Conservation (phyloP, 768 basidiomycete genomes). For the Suillus lakei region DNA sequence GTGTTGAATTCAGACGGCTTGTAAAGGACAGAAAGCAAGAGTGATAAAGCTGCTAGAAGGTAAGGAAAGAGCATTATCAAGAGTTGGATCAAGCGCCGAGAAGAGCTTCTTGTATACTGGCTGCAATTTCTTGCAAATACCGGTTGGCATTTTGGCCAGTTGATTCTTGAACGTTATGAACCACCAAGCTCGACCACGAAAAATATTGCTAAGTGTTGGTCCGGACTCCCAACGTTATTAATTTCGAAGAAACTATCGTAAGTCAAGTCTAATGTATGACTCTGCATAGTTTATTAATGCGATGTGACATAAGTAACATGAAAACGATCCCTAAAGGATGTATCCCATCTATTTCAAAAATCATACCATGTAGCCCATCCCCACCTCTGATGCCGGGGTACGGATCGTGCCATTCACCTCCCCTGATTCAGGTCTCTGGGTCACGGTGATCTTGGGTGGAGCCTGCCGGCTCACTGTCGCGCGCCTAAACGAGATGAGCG, state of each 20-base stretch:
- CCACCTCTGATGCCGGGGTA: constrained; percentile 2
- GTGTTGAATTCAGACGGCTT: constrained; percentile 30
- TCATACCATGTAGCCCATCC: not conserved
- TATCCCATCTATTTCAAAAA: not conserved
- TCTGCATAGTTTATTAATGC: not conserved
- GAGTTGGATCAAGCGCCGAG: not conserved
- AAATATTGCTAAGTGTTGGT: not conserved
- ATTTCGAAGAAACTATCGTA: not conserved
- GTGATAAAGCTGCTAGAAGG: constrained; percentile 19
- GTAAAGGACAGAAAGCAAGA: constrained; percentile 28
- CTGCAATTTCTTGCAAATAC: too few species aligned
- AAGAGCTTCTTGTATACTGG: too few species aligned
- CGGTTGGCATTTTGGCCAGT: not conserved
- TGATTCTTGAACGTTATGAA: not conserved
- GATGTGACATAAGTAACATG: not conserved
- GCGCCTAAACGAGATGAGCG: constrained; percentile 5
- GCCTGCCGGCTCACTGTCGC: constrained; percentile 4
- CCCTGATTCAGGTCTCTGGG: constrained; percentile 5
- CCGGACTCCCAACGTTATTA: not conserved
- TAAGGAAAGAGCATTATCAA: constrained; percentile 19
- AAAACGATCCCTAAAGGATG: not conserved
- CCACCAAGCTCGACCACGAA: not conserved
- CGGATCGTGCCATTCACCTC: not conserved
- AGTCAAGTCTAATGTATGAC: not conserved
- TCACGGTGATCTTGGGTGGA: constrained; percentile 5